These are phyloP conservation scores for Oryza longistaminata DNA, from an alignment of 176 grass and related monocot genomes.

Conservation along the genomic window DNA sequence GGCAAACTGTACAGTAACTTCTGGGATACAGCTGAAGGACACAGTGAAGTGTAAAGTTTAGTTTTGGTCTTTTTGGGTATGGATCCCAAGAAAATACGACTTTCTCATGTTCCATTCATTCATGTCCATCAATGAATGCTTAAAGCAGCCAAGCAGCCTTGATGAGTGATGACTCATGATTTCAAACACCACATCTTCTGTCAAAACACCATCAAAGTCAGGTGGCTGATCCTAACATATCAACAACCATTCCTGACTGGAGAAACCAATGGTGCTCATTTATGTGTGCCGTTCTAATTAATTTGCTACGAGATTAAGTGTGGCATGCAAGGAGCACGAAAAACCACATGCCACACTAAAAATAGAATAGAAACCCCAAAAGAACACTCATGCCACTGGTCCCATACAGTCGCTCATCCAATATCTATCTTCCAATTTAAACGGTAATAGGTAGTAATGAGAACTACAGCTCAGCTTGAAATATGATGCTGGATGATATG, in stretches of 20 bases:
- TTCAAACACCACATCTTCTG: background rate
- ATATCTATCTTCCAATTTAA: constrained; percentile 5
- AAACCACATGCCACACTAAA: constrained; percentile 20
- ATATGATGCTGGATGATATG: background rate
- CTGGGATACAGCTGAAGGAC: background rate
- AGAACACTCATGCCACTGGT: background rate
- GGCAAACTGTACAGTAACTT: constrained; percentile 14
- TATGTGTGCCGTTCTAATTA: background rate
- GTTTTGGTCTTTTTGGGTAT: background rate
- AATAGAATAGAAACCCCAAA: constrained; percentile 37
- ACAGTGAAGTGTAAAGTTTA: background rate
- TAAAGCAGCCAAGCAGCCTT: background rate
- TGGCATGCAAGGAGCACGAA: background rate
- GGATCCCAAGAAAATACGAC: background rate
- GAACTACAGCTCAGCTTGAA: constrained; percentile 25
- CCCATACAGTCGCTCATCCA: background rate
- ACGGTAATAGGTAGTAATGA: constrained; percentile 7
- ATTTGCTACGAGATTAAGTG: background rate
- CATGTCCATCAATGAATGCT: constrained; percentile 11
- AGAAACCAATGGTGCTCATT: background rate
- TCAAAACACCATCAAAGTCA: constrained; percentile 21
- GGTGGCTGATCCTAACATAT: constrained; percentile 6
- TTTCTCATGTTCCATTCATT: background rate
- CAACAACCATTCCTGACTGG: constrained; percentile 10
- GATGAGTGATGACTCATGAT: background rate